Evolutionary conservation across 163 green algal genomes (phyloP).

Genomic region (Scenedesmus sp.): DNA sequence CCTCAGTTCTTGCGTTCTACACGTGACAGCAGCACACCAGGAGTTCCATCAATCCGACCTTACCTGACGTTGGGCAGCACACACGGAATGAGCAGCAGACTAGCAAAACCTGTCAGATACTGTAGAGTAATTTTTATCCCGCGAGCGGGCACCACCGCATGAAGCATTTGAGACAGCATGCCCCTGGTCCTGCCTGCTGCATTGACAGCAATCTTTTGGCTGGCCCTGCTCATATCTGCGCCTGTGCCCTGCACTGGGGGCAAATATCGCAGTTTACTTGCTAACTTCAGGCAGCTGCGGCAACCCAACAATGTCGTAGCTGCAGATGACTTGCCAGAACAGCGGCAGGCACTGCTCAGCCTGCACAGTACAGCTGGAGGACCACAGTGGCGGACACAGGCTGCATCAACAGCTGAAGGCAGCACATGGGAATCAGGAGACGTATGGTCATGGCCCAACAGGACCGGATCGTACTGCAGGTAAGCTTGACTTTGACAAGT

Average conservation of each 20-base stretch:
- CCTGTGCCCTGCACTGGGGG: background rate
- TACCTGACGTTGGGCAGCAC: background rate
- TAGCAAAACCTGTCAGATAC: background rate
- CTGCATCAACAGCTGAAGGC: background rate
- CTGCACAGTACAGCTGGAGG: constrained; percentile 9
- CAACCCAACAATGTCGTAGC: background rate
- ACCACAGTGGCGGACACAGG: background rate
- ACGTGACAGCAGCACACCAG: background rate
- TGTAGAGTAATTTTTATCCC: background rate
- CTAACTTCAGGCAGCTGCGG: background rate
- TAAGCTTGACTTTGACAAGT: background rate
- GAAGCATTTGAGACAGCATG: background rate
- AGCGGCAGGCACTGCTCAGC: constrained; percentile 11
- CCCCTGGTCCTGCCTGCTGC: background rate
- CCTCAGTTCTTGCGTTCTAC: background rate
- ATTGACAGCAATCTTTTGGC: background rate
- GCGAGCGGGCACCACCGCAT: background rate
- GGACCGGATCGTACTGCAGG: constrained; percentile 42
- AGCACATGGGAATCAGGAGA: background rate
- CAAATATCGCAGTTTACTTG: background rate
- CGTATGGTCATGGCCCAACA: background rate
- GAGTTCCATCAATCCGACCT: background rate
- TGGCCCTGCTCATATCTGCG: background rate
- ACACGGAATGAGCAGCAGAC: background rate
- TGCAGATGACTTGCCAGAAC: constrained; percentile 5